phyloP scores from a whole-genome alignment of 2,329 filamentous ascomycete genomes.

The Amphichorda felina region DNA sequence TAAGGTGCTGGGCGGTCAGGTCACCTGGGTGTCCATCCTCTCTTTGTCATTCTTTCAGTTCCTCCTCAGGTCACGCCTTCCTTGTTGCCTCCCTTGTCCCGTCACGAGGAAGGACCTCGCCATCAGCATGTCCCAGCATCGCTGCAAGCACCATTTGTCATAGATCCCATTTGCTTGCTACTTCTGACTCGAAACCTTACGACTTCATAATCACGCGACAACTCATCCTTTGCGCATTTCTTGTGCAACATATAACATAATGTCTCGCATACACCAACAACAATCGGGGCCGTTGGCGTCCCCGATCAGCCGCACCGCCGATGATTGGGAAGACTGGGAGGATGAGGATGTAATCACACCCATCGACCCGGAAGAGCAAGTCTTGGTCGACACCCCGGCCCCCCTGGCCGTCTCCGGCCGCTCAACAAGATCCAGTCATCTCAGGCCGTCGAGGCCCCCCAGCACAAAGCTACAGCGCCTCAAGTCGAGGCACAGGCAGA shows the following conservation, averaged over 20 bases:
- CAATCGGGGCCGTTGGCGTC: constrained; percentile 6
- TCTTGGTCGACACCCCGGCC: constrained; percentile 4
- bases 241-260: constrained; percentile 6
- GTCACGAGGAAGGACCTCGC: no score
- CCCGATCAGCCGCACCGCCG: constrained; percentile 10
- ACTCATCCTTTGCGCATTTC: no score
- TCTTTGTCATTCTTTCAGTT: background rate
- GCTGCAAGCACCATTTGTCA: no score
- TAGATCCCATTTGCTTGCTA: background rate
- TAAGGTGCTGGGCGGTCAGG: no score
- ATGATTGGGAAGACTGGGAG: constrained; percentile 44
- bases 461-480: constrained; percentile 29
- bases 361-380: constrained; percentile 24
- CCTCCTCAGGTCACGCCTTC: background rate
- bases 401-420: background rate
- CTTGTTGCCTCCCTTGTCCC: background rate
- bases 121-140: no score
- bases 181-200: no score
- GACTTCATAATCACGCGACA: no score
- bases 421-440: background rate
- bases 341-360: constrained; percentile 32
- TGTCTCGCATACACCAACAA: constrained; percentile 6
- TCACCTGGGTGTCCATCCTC: no score
- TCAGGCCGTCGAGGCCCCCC: constrained; percentile 13
- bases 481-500: constrained; percentile 50